These are phyloP conservation scores for Stellera chamaejasme DNA, from an alignment of 345 rosid species.

Conservation along the genomic window DNA sequence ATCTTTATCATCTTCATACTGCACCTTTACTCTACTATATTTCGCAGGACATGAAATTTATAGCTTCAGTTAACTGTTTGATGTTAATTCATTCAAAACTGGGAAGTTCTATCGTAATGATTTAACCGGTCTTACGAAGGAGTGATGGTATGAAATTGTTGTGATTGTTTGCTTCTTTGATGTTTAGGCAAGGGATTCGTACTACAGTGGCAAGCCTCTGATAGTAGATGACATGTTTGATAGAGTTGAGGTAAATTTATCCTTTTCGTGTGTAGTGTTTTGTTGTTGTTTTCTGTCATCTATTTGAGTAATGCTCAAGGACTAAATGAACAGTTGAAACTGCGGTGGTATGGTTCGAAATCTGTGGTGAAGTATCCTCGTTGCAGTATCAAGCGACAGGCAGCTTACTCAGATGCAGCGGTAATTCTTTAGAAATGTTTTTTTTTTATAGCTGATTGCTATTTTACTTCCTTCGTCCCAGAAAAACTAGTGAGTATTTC, in stretches of 20 bases:
- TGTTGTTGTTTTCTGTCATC: neutral
- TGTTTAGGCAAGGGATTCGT: constrained; percentile 73
- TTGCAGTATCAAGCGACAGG: constrained; percentile 79
- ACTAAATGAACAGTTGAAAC: constrained; percentile 46
- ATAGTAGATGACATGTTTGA: constrained; percentile 96
- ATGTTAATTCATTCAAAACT: no score
- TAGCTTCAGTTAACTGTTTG: no score
- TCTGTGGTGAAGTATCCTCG: constrained; percentile 93
- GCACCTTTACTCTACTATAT: no score
- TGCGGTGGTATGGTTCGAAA: constrained; percentile 88
- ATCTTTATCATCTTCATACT: no score
- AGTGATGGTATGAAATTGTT: no score
- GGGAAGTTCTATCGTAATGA: no score
- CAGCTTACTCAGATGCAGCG: constrained; percentile 92
- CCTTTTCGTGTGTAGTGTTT: neutral
- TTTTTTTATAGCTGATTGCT: neutral
- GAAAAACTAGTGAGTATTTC: neutral
- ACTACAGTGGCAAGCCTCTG: constrained; percentile 80
- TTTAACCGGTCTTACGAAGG: no score
- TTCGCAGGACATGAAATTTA: no score
- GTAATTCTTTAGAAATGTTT: constrained; percentile 30
- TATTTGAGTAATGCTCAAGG: neutral
- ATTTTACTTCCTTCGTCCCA: no score
- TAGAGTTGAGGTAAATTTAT: constrained; percentile 75
- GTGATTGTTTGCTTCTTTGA: constrained; percentile 4